These are phyloP conservation scores for Emmonsiellopsis sp. DNA, from an alignment of 2,329 filamentous ascomycete species.

Conservation along the genomic window DNA sequence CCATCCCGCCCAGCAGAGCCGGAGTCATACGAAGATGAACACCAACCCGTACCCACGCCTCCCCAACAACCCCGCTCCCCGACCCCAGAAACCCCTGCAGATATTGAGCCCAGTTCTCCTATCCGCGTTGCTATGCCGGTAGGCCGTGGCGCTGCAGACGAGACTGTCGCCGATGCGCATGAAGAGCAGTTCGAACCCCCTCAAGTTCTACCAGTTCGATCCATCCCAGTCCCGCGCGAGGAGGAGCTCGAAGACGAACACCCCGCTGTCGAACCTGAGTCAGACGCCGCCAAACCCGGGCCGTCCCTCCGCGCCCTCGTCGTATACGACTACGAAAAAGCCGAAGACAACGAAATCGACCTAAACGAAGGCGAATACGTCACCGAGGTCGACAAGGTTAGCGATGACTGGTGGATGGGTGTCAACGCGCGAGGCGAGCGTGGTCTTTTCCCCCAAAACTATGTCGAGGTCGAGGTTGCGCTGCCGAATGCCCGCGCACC, in stretches of 20 bases:
- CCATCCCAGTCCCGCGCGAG: constrained; percentile 56
- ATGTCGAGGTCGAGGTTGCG: constrained; percentile 66
- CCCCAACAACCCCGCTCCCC: constrained; percentile 38
- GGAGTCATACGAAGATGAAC: constrained; percentile 36
- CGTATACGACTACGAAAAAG: constrained; percentile 94
- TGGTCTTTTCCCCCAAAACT: constrained; percentile 94
- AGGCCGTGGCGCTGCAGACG: constrained; percentile 48
- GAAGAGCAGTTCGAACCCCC: constrained; percentile 34
- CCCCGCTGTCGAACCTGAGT: constrained; percentile 44
- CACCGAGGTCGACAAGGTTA: constrained; percentile 91
- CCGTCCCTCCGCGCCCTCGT: constrained; percentile 58
- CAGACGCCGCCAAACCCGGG: constrained; percentile 39
- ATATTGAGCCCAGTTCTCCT: constrained; percentile 58
- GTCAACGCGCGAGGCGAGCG: constrained; percentile 75
- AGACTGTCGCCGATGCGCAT: constrained; percentile 33
- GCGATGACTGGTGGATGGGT: constrained; percentile 98
- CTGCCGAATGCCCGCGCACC: constrained; percentile 19
- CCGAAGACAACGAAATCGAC: constrained; percentile 93
- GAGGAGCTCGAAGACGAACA: constrained; percentile 58
- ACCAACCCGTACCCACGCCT: constrained; percentile 28
- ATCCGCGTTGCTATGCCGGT: constrained; percentile 83
- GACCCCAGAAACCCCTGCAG: constrained; percentile 33
- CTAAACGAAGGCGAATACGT: constrained; percentile 81
- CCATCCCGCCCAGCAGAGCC: constrained; percentile 49
- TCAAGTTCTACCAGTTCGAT: constrained; percentile 50